phyloP scores from a whole-genome alignment of 2,329 filamentous ascomycete species.

The Apiospora saccharicola region DNA sequence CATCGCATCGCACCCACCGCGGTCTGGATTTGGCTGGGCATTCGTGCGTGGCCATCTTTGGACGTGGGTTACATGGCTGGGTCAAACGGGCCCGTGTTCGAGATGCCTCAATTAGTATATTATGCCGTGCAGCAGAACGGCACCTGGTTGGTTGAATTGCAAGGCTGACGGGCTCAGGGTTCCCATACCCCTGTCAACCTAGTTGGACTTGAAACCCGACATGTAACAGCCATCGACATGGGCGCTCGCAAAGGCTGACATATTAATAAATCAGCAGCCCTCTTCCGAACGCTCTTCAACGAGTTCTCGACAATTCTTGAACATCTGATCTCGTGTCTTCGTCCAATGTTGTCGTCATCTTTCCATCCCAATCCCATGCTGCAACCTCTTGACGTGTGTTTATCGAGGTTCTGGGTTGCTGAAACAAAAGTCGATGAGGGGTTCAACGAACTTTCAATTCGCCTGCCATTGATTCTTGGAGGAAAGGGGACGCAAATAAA shows the following conservation, averaged over 20 bases:
- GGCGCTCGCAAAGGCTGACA: not conserved
- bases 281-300: not conserved
- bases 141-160: constrained; percentile 21
- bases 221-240: constrained; percentile 24
- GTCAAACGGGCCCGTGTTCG: constrained; percentile 27
- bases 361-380: not conserved
- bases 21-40: constrained; percentile 2
- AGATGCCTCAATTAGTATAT: constrained; percentile 22
- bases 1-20: constrained; percentile 6
- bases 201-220: constrained; percentile 26
- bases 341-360: not conserved
- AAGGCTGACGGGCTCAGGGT: constrained; percentile 24
- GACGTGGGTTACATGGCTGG: constrained; percentile 21
- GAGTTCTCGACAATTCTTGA: not conserved
- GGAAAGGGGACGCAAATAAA: not conserved
- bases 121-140: constrained; percentile 17
- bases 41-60: constrained; percentile 20
- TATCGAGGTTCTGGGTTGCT: not conserved
- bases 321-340: constrained; percentile 1
- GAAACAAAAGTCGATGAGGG: not conserved
- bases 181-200: constrained; percentile 10
- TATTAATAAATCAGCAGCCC: constrained; percentile 8
- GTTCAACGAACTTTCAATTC: not conserved
- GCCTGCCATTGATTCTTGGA: not conserved
- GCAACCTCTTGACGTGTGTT: constrained; percentile 19